These are phyloP conservation scores for Phaeoacremonium minimum DNA, from an alignment of 2,329 filamentous ascomycete genomes.

Conservation along the genomic window DNA sequence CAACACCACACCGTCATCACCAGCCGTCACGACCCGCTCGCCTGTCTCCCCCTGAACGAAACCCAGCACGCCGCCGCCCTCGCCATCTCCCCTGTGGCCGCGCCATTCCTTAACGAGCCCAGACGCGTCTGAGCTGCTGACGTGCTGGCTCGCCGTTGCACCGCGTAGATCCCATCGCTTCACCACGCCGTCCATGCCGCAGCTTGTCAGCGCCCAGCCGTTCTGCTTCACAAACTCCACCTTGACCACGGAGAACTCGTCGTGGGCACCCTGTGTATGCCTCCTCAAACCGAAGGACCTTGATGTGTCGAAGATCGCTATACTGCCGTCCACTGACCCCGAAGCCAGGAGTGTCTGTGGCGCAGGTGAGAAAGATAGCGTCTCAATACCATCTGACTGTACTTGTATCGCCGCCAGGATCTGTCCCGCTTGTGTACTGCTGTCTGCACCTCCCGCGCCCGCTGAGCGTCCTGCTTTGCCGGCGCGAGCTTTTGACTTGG, in stretches of 20 bases:
- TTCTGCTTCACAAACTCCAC: conserved; percentile 72
- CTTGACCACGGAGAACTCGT: conserved; percentile 87
- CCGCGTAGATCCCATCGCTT: conserved; percentile 78
- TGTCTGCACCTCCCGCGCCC: conserved; percentile 28
- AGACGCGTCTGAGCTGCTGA: conserved; percentile 44
- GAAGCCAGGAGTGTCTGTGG: conserved; percentile 54
- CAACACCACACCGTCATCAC: conserved; percentile 73
- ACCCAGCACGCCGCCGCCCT: conserved; percentile 82
- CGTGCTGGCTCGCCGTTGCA: conserved; percentile 20
- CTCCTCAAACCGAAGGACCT: conserved; percentile 83
- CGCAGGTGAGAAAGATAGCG: conserved; percentile 59
- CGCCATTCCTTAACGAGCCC: conserved; percentile 84
- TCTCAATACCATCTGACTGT: conserved; percentile 74
- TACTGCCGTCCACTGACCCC: conserved; percentile 69
- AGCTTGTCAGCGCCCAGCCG: conserved; percentile 75
- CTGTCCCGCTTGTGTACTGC: conserved; percentile 35
- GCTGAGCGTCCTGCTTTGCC: conserved; percentile 15
- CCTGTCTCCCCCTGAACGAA: conserved; percentile 82
- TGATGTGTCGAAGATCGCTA: conserved; percentile 82
- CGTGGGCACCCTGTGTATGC: conserved; percentile 77
- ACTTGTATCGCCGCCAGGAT: conserved; percentile 82
- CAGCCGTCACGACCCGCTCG: conserved; percentile 77
- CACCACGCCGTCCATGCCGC: conserved; percentile 88
- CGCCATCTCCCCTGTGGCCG: conserved; percentile 79
- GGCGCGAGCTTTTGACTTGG: conserved; percentile 13